A percentile compares a stretch with the other conserved stretches of the same genome.
Evolutionary conservation across 2,329 filamentous ascomycete genomes (phyloP).

Genomic region (Blastomyces parvus): DNA sequence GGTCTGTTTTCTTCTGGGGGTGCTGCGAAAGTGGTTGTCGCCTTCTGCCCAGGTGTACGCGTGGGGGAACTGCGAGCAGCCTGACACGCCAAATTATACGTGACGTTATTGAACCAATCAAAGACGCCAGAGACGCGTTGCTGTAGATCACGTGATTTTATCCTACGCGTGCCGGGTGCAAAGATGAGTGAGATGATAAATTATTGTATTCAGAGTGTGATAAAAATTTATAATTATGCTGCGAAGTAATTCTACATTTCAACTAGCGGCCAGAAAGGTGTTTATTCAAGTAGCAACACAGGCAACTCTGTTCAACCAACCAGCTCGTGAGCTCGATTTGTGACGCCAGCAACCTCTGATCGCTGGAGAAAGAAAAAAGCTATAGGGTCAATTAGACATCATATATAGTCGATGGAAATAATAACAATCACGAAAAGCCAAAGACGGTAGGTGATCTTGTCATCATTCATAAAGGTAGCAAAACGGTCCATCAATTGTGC

Average conservation of each 20-base stretch:
- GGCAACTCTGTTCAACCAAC: too few species aligned
- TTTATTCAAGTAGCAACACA: not conserved
- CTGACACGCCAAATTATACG: constrained; percentile 7
- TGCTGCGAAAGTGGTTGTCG: not conserved
- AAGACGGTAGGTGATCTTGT: not conserved
- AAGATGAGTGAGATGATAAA: not conserved
- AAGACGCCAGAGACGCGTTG: constrained; percentile 7
- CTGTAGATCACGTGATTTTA: not conserved
- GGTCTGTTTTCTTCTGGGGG: not conserved
- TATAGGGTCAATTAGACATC: not conserved
- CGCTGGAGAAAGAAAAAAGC: not conserved
- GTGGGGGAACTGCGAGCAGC: not conserved
- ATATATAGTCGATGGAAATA: not conserved
- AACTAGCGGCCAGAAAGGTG: not conserved
- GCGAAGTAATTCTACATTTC: not conserved
- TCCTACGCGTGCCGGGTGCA: not conserved
- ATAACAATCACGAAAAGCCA: not conserved
- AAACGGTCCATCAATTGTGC: constrained; percentile 20
- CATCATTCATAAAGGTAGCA: constrained; percentile 21
- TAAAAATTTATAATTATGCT: not conserved
- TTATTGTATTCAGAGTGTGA: not conserved
- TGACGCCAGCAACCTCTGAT: not conserved
- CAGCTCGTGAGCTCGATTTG: not conserved
- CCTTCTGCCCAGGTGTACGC: not conserved
- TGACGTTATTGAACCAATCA: constrained; percentile 5